Evolutionary conservation across 2,329 filamentous ascomycete genomes (phyloP), one percentile per base, ranked within the genome.

Genomic region (Raffaelea albimanens): DNA sequence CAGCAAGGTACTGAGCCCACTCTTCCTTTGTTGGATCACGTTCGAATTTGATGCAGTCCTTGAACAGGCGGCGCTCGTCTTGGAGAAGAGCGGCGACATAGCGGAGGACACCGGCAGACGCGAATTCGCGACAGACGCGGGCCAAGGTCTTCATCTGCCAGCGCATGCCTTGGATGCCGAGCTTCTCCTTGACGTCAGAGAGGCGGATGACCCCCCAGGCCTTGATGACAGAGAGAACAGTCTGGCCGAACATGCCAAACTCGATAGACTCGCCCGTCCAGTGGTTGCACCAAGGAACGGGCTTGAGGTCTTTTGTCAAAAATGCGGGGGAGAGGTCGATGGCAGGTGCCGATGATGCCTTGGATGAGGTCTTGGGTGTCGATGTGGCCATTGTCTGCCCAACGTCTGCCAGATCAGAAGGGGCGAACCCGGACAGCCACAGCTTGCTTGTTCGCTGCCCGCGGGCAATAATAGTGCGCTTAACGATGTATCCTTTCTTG

Each of bases 371-470:
- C 21, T 20, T 21, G n/a, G 34, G 9, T 16, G 34, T 5, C 34
- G 34, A 38, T 9, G 20, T 21, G 40, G 40, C 5, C 20, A 2
- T 18, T 14, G 45, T 39, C 13, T 41, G 29, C 21, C 55, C 57
- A 13, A 43, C 63, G 51, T 65, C 68, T 33, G 62, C 61, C 39
- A 69, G 64, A 50, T 60, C 62, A 11, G 65, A 63, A 25, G 69
- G 76, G 0, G 76, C 71, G 56, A 78, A 80, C 23, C 67, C 64
- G 41, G 71, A 70, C 42, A 82, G 68, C 73, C 78, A 82, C 46
- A 82, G 64, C 57, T 78, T 79, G 64, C 78, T 82, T 2, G 79
- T 81, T 56, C 79, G 80, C 48, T 72, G 76, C 34, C 75, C 75
- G 44, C 72, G 68, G 11, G 78, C 70, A 19, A 81, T 69, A 1